These are phyloP conservation scores for Hyaloscypha finlandica DNA, from an alignment of 495 filamentous ascomycete species.

Conservation along the genomic window DNA sequence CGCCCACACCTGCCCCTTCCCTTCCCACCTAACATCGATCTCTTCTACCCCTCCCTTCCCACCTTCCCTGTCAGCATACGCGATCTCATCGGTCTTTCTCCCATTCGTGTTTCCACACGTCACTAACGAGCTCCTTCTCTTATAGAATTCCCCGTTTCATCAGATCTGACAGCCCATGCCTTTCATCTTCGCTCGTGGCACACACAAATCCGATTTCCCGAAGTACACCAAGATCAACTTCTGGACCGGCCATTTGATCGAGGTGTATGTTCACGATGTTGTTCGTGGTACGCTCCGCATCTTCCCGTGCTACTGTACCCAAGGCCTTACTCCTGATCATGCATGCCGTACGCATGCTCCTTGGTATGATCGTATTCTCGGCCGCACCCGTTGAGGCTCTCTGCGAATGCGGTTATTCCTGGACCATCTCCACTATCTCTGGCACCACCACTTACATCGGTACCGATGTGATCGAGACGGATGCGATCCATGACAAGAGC, in stretches of 20 bases:
- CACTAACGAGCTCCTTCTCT: not conserved
- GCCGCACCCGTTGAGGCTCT: not conserved
- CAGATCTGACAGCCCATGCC: not conserved
- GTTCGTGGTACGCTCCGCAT: not conserved
- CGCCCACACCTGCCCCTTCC: not conserved
- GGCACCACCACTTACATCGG: constrained; percentile 47
- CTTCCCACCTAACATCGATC: not conserved
- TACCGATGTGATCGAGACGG: constrained; percentile 68
- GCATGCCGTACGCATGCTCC: constrained; percentile 10
- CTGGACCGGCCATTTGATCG: not conserved
- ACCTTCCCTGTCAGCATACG: not conserved
- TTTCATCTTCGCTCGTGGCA: too few relatives aligned
- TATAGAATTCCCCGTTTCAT: not conserved
- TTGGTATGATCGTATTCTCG: constrained; percentile 13
- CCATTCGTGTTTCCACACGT: not conserved
- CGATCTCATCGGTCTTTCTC: not conserved
- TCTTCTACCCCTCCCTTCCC: not conserved
- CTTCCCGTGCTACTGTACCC: not conserved
- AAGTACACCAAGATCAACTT: not conserved
- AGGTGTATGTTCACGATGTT: not conserved
- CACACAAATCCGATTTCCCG: not conserved
- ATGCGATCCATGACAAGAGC: constrained; percentile 60
- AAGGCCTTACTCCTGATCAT: not conserved
- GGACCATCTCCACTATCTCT: constrained; percentile 31
- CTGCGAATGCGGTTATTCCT: constrained; percentile 73